Evolutionary conservation across 345 rosid species (phyloP), one percentile per base, ranked within the genome.

Genomic region (Theobroma cacao): DNA sequence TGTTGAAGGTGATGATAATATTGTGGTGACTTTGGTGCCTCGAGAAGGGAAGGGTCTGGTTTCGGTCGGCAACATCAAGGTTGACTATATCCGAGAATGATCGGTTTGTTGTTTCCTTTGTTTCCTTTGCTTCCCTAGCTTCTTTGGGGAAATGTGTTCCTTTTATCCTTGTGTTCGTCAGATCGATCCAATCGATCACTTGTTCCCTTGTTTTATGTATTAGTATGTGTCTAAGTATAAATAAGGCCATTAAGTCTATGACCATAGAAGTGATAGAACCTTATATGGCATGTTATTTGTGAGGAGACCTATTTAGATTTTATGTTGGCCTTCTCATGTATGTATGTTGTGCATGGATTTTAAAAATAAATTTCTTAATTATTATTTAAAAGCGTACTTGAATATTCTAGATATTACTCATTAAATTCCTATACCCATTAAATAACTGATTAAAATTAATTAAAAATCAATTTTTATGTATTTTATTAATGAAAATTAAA

Each of bases 11-110:
- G 92, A 89, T 71, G 90, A 89, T 0, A 84, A 79, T 41, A 75
- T 89, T 33, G 30, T 84, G 33, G 90, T 87, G 28, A 86, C 87
- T 26, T 68, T 87, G 77, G 90, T 78, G 66, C 90, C 92, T 0
- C 83, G 41, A 81, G 30, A 2, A 24, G 86, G 86, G 7, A 65
- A 73, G 14, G 82, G 72, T 7, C 55, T 36, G 13, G 86, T 83
- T 66, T 61, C 28, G 8, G 52, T 90, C 52, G 86, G 84, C 24
- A 77, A 80, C 41, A 70, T 88, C 69, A 80, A 82, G 73, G 84
- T 90, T 30, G 86, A 45, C 6, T 60, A n/a, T 10, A 3, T 45
- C 18, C 6, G 28, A 10, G 48, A 38, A 3, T 65, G 12, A 65
- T 64, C 66, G 4, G 5, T 10, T 33, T 3, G 4, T 24, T 20